These are phyloP conservation scores for Daldinia concentrica DNA, from an alignment of 495 filamentous ascomycete species.

Conservation along the genomic window DNA sequence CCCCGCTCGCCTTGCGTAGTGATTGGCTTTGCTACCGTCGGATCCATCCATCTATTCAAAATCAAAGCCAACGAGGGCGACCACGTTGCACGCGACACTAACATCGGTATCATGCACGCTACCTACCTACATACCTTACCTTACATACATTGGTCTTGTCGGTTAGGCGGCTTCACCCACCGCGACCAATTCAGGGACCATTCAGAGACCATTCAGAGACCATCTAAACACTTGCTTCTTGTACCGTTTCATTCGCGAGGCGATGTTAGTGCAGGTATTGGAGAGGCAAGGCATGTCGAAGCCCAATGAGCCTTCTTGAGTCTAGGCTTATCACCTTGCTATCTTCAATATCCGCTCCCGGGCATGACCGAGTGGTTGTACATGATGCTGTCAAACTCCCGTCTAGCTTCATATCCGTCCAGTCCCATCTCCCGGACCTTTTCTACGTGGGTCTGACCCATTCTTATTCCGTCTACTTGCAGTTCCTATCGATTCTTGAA, in stretches of 20 bases:
- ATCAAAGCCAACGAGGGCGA: constrained; percentile 52
- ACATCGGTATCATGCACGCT: constrained; percentile 45
- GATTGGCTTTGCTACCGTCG: constrained; percentile 34
- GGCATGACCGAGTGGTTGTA: constrained; percentile 37
- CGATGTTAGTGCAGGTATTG: constrained; percentile 16
- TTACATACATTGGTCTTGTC: constrained; percentile 36
- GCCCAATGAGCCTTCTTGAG: constrained; percentile 20
- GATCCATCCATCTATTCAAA: constrained; percentile 43
- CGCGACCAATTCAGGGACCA: constrained; percentile 39
- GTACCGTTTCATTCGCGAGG: constrained; percentile 34
- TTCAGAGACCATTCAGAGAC: not conserved
- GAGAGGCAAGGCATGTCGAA: constrained; percentile 24
- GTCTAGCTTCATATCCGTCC: not conserved
- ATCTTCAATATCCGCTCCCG: constrained; percentile 14
- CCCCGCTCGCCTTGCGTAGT: constrained; percentile 36
- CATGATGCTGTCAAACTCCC: constrained; percentile 41
- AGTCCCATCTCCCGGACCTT: constrained; percentile 17
- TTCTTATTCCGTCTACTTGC: constrained; percentile 33
- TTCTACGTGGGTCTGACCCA: constrained; percentile 38
- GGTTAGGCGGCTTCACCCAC: constrained; percentile 39
- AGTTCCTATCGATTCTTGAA: constrained; percentile 38
- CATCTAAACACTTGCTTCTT: constrained; percentile 14
- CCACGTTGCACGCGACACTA: constrained; percentile 54
- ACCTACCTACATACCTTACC: too few species aligned
- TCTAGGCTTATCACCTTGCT: constrained; percentile 4